Evolutionary conservation across 1,139 yeast species (phyloP).

Genomic region (Nakaseomyces uthaithaninus): DNA sequence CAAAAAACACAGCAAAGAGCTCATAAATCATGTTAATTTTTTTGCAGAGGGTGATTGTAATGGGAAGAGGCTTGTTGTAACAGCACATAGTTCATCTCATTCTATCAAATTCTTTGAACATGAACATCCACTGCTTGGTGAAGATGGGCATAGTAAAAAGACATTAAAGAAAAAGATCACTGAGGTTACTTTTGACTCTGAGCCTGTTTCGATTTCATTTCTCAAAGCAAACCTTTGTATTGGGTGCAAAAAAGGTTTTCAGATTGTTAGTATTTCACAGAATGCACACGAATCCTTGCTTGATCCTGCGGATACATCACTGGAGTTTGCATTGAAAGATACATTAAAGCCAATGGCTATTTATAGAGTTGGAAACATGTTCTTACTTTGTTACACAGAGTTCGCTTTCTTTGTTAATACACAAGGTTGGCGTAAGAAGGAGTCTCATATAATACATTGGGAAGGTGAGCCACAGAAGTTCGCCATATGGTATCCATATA

Average conservation of each 20-base stretch:
- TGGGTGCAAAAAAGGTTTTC: slow-evolving; percentile 95
- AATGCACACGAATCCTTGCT: slow-evolving; percentile 63
- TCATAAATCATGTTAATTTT: slow-evolving; percentile 77
- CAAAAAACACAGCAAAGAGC: slow-evolving; percentile 60
- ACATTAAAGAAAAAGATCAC: slow-evolving; percentile 59
- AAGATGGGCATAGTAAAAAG: slow-evolving; percentile 42
- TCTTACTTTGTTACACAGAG: slow-evolving; percentile 79
- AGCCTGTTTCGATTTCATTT: slow-evolving; percentile 86
- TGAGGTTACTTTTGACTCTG: slow-evolving; percentile 77
- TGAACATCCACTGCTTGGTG: slow-evolving; percentile 37
- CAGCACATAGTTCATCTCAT: slow-evolving; percentile 70
- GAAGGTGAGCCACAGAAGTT: slow-evolving; percentile 91
- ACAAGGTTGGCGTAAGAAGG: slow-evolving; percentile 94
- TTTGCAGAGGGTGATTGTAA: slow-evolving; percentile 91
- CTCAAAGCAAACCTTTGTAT: slow-evolving; percentile 82
- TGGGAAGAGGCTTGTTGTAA: slow-evolving; percentile 81
- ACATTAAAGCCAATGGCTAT: slow-evolving; percentile 79
- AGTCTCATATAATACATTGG: slow-evolving; percentile 94
- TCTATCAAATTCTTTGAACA: slow-evolving; percentile 62
- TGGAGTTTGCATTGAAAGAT: slow-evolving; percentile 78
- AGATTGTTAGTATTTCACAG: slow-evolving; percentile 60
- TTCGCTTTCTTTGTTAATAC: slow-evolving; percentile 90
- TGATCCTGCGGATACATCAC: slow-evolving; percentile 51
- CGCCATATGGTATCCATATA: slow-evolving; percentile 88
- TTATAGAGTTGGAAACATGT: slow-evolving; percentile 81